Evolutionary conservation across 2,329 filamentous ascomycete species (phyloP), one percentile per base, ranked within the genome.

Genomic region (Hypoxylon sp.): DNA sequence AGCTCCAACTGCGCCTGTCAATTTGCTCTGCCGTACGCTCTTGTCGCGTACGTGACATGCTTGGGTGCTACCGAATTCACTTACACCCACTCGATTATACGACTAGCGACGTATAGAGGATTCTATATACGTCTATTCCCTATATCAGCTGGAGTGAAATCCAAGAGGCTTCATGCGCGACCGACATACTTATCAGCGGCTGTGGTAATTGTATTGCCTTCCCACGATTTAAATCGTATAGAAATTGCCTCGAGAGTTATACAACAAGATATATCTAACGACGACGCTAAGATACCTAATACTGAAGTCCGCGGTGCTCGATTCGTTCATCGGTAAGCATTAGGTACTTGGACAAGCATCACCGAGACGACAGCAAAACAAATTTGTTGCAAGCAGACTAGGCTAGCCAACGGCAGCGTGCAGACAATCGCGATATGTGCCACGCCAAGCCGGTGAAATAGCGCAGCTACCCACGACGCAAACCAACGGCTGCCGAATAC

Each of bases 351-450:
- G 19, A 55, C 19, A n/a, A 56, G 19, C 24, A 56, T 32, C 41
- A 24, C 28, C 41, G 20, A 30, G 13, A 48, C 46, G 47, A 48
- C 17, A 60, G 39, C 44, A 28, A 17, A 54, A 30, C 56, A 52
- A 11, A 34, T 39, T 48, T 37, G 34, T 24, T 50, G 26, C 55
- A 56, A 41, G 44, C 48, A 47, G 51, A 44, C 58, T 51, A 58
- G 34, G 44, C 52, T 48, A 32, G 55, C 61, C 50, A 62, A 47
- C 65, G 67, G 67, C 37, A 64, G 22, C 17, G 28, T 66, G 67
- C 67, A 68, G 65, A 62, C 60, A 61, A 64, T 68, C 59, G 57
- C 58, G 67, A 68, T 69, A 62, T 62, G 65, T 66, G 60, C 55
- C 56, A 65, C 65, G 56, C 62, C 65, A 68, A 68, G 59, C 55